These are phyloP conservation scores for Lipomyces japonicus DNA, from an alignment of 805 yeast genomes.

Conservation along the genomic window DNA sequence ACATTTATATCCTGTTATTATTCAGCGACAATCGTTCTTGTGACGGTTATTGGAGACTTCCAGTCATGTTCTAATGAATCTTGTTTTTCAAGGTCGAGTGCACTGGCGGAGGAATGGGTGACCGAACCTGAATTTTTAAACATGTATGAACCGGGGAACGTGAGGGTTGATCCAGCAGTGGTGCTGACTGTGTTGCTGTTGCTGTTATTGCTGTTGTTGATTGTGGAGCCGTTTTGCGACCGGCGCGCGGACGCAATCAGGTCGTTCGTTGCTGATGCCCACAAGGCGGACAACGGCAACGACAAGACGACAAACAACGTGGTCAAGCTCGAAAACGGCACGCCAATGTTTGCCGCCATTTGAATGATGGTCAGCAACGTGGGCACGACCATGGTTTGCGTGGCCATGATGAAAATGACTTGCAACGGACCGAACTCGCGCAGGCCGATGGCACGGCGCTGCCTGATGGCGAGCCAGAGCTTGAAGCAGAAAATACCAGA, in stretches of 20 bases:
- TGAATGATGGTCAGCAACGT: constrained; percentile 61
- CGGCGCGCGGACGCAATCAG: constrained; percentile 20
- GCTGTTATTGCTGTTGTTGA: constrained; percentile 4
- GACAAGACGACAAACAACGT: constrained; percentile 63
- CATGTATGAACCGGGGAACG: not conserved
- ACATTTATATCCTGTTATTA: too few species aligned
- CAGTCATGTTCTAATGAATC: constrained; percentile 1
- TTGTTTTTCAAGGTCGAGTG: constrained; percentile 20
- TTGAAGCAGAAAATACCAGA: constrained; percentile 61
- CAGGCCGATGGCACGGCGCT: constrained; percentile 73
- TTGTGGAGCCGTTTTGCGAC: constrained; percentile 1
- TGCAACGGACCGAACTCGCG: constrained; percentile 81
- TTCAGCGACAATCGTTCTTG: constrained; percentile 23
- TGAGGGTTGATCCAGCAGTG: not conserved
- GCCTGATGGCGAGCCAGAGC: constrained; percentile 60
- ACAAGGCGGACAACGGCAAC: constrained; percentile 77
- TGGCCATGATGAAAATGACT: constrained; percentile 71
- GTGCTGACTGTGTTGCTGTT: not conserved
- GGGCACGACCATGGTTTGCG: constrained; percentile 80
- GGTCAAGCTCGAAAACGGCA: constrained; percentile 48
- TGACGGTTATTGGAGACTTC: constrained; percentile 12
- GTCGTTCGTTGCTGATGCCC: constrained; percentile 71
- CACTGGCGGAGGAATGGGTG: constrained; percentile 5
- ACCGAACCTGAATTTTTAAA: constrained; percentile 3
- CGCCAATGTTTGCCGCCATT: constrained; percentile 39